Evolutionary conservation across 2,329 filamentous ascomycete species (phyloP).

Genomic region (Stemphylium vesicarium): DNA sequence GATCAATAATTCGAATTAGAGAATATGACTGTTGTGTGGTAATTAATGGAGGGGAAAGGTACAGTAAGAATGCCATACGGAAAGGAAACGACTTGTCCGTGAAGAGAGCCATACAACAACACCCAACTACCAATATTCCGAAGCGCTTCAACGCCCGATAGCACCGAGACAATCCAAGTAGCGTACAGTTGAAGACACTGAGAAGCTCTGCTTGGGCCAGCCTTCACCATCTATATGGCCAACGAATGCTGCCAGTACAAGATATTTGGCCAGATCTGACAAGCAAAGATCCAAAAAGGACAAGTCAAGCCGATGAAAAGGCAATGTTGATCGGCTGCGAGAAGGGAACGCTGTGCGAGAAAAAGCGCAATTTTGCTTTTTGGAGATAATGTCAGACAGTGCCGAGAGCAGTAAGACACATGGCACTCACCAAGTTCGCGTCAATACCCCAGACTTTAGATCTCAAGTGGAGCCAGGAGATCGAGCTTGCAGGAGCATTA

Average conservation of each 20-base stretch:
- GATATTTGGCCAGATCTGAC: background rate
- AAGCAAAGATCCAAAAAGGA: background rate
- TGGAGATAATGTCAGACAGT: constrained; percentile 7
- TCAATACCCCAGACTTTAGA: constrained; percentile 16
- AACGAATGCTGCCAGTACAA: background rate
- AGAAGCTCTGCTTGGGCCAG: background rate
- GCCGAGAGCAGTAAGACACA: background rate
- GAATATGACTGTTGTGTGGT: background rate
- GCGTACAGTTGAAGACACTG: background rate
- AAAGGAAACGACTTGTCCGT: background rate
- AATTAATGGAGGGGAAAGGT: background rate
- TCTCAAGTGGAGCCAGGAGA: constrained; percentile 25
- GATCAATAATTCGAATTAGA: background rate
- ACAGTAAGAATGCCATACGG: background rate
- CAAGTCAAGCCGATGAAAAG: background rate
- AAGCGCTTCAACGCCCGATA: background rate
- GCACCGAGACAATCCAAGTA: background rate
- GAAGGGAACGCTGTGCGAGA: background rate
- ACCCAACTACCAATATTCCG: background rate
- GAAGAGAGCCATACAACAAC: background rate
- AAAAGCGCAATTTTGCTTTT: constrained; percentile 1
- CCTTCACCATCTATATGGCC: background rate
- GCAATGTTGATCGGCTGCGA: background rate
- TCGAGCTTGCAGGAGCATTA: constrained; percentile 29
- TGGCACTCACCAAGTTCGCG: background rate